phyloP scores from a whole-genome alignment of 129 eudicot species.

The Deinandra increscens region DNA sequence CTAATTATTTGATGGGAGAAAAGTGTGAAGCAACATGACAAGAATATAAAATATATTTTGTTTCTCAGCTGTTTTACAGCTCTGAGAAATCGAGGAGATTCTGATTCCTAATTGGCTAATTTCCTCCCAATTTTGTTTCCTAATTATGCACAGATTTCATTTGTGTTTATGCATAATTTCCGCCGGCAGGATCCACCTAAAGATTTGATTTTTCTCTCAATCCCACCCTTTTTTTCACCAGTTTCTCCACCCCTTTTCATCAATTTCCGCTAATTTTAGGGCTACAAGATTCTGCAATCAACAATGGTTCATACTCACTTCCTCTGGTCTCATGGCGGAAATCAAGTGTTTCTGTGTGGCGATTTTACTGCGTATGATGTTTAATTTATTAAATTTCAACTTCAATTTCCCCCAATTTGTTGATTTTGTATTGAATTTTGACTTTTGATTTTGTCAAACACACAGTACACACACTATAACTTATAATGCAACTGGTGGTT shows the following conservation, averaged over 20 bases:
- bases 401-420: background rate
- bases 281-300: background rate
- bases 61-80: constrained; percentile 33
- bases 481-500: constrained; percentile 27
- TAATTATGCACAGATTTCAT: constrained; percentile 20
- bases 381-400: no score
- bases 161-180: constrained; percentile 24
- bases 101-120: constrained; percentile 41
- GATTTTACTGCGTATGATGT: constrained; percentile 55
- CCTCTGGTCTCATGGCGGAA: constrained; percentile 66
- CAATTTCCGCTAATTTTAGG: constrained; percentile 21
- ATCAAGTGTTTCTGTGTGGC: constrained; percentile 46
- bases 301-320: constrained; percentile 59
- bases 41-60: constrained; percentile 16
- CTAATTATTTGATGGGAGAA: background rate
- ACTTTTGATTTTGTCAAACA: constrained; percentile 18
- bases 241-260: constrained; percentile 5
- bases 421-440: constrained; percentile 19
- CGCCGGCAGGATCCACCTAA: constrained; percentile 43
- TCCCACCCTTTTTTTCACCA: constrained; percentile 12
- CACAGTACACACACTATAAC: constrained; percentile 19
- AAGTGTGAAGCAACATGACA: background rate
- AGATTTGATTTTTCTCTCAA: constrained; percentile 32
- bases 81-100: constrained; percentile 46
- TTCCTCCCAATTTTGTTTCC: constrained; percentile 28